Percentiles rank a stretch among this genome's conserved stretches.
These are phyloP conservation scores for Dryadomyces sulphureus DNA, from an alignment of 2,329 filamentous ascomycete species.

Conservation along the genomic window DNA sequence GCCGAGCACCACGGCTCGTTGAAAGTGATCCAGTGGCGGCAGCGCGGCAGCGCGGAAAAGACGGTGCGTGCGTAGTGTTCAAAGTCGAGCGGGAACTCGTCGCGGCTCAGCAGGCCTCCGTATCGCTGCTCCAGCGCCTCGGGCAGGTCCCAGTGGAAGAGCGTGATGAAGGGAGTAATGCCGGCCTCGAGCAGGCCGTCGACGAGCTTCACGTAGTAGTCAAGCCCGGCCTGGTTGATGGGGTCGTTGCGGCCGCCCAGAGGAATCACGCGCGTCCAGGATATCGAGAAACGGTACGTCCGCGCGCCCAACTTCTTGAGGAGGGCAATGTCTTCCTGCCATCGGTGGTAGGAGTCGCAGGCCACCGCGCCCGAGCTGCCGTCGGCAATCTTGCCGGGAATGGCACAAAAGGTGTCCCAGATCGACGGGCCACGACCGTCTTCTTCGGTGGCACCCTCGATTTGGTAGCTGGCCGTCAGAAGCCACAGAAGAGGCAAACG, in stretches of 20 bases:
- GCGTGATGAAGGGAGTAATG: constrained; percentile 67
- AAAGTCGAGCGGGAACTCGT: constrained; percentile 72
- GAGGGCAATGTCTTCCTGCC: constrained; percentile 60
- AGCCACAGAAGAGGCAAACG: neutral
- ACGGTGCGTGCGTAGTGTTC: constrained; percentile 63
- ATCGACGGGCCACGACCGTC: constrained; percentile 73
- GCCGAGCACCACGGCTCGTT: constrained; percentile 82
- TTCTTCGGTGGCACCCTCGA: constrained; percentile 60
- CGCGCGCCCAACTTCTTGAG: constrained; percentile 59
- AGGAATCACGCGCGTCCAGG: constrained; percentile 74
- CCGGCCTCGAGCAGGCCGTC: constrained; percentile 63
- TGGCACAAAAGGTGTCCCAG: constrained; percentile 80
- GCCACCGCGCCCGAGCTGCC: constrained; percentile 60
- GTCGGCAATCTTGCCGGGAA: constrained; percentile 70
- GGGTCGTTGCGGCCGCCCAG: constrained; percentile 72
- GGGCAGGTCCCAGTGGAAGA: constrained; percentile 83
- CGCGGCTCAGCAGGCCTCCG: constrained; percentile 63
- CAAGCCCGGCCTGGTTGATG: constrained; percentile 62
- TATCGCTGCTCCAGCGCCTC: constrained; percentile 67
- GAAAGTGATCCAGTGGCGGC: constrained; percentile 82
- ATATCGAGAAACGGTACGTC: constrained; percentile 73
- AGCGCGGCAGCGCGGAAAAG: constrained; percentile 60
- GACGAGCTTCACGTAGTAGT: constrained; percentile 66
- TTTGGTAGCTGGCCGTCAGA: constrained; percentile 53
- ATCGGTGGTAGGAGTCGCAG: constrained; percentile 78